Evolutionary conservation across 225 moss, liverwort and hornwort species (phyloP).

Genomic region (Lunularia cruciata): DNA sequence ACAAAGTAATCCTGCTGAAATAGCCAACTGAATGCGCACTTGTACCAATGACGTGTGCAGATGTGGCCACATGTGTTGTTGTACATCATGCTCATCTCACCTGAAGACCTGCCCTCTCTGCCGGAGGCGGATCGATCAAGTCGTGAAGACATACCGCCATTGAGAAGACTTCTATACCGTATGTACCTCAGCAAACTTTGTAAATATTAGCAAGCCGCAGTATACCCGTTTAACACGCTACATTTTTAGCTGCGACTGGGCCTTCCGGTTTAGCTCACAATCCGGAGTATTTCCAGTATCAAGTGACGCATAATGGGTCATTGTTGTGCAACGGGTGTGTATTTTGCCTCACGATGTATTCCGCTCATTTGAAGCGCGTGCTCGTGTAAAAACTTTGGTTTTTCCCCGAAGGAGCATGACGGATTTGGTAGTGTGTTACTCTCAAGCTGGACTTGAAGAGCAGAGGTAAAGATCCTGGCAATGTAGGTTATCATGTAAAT

Average conservation of each 20-base stretch:
- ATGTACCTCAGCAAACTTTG: background rate
- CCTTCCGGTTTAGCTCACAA: background rate
- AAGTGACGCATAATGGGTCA: background rate
- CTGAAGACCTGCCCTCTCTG: slow-evolving; percentile 92
- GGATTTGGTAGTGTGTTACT: too few relatives aligned
- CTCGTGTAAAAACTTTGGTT: too few relatives aligned
- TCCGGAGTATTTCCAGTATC: background rate
- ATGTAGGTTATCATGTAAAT: too few relatives aligned
- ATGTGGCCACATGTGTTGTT: slow-evolving; percentile 99
- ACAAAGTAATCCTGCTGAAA: background rate
- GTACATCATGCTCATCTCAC: slow-evolving; percentile 76
- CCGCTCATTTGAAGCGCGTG: too few relatives aligned
- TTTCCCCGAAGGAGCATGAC: too few relatives aligned
- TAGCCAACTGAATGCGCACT: background rate
- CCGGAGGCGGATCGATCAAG: slow-evolving; percentile 77
- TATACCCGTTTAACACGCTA: background rate
- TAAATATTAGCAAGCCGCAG: slow-evolving; percentile 21
- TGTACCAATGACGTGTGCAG: slow-evolving; percentile 13
- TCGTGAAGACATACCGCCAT: slow-evolving; percentile 89
- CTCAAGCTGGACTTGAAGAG: too few relatives aligned
- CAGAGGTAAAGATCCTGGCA: too few relatives aligned
- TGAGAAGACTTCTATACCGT: slow-evolving; percentile 25
- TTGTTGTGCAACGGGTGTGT: too few relatives aligned
- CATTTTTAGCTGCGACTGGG: background rate
- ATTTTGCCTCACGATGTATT: too few relatives aligned